Conservation (phyloP, 1,139 yeast genomes). For the Pneumocystis sp. region DNA sequence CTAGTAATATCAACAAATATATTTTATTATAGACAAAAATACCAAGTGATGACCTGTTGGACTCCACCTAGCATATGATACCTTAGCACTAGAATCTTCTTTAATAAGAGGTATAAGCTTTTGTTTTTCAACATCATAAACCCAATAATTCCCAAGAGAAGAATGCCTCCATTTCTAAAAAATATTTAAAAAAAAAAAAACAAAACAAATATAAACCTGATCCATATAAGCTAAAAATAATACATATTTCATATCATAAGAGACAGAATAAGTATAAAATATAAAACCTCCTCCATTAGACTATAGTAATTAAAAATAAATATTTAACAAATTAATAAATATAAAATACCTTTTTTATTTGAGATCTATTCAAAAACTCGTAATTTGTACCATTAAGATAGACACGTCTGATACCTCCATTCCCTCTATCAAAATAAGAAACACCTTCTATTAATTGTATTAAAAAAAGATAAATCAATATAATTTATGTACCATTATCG, state of each 20-base stretch:
- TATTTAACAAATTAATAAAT: too few species aligned
- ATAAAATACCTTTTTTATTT: background rate
- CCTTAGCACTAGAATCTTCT: slow-evolving; percentile 14
- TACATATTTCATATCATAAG: slow-evolving; percentile 10
- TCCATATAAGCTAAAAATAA: slow-evolving; percentile 29
- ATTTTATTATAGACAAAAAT: slow-evolving; percentile 32
- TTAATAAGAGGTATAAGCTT: slow-evolving; percentile 30
- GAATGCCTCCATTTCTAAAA: slow-evolving; percentile 64
- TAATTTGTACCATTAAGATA: background rate
- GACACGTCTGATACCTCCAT: background rate
- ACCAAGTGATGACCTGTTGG: slow-evolving; percentile 55
- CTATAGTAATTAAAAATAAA: background rate
- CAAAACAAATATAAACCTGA: background rate
- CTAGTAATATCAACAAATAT: background rate
- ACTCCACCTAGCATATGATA: slow-evolving; percentile 55
- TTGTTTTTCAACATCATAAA: slow-evolving; percentile 32
- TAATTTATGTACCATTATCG: background rate
- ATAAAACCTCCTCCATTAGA: background rate
- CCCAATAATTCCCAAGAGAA: slow-evolving; percentile 49
- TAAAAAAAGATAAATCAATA: background rate
- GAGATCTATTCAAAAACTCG: background rate
- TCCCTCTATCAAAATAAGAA: background rate
- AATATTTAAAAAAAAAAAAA: too few species aligned
- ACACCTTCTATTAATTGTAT: background rate
- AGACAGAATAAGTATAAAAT: slow-evolving; percentile 4